A percentile compares a stretch with the other conserved stretches of the same genome.
Conservation (phyloP, 1,284 basidiomycete genomes). For the Ustilago cynodontis region DNA sequence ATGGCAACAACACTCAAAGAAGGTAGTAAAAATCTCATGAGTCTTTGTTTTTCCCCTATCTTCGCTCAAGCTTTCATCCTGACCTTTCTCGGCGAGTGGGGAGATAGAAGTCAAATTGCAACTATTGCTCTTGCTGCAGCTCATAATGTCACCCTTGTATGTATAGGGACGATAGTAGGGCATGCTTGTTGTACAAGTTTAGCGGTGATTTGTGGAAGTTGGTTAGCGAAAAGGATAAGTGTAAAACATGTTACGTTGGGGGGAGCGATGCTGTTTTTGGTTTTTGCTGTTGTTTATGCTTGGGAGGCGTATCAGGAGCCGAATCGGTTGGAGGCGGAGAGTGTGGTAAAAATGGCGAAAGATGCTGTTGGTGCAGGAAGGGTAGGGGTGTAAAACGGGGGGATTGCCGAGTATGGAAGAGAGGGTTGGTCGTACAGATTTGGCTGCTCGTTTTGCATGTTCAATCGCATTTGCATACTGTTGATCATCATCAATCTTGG, state of each 20-base stretch:
- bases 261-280: slow-evolving; percentile 83
- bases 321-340: background rate
- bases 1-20: slow-evolving; percentile 71
- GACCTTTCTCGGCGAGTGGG: slow-evolving; percentile 98
- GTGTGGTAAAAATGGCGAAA: slow-evolving; percentile 15
- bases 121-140: slow-evolving; percentile 96
- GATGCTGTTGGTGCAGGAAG: background rate
- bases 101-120: slow-evolving; percentile 95
- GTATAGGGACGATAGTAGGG: slow-evolving; percentile 88
- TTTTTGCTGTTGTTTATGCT: slow-evolving; percentile 76
- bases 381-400: background rate
- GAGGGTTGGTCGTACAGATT: no score
- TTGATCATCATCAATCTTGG: no score
- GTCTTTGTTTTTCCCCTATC: slow-evolving; percentile 86
- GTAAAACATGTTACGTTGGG: slow-evolving; percentile 78
- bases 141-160: slow-evolving; percentile 84
- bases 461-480: no score
- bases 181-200: slow-evolving; percentile 88
- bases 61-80: slow-evolving; percentile 95
- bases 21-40: slow-evolving; percentile 83
- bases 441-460: no score
- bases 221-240: slow-evolving; percentile 74
- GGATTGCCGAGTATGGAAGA: no score
- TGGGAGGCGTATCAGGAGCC: slow-evolving; percentile 70
- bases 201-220: slow-evolving; percentile 90